Evolutionary conservation across 139 green algal genomes (phyloP), one percentile per base, ranked within the genome.

Genomic region (Chlamydomonas sp.): DNA sequence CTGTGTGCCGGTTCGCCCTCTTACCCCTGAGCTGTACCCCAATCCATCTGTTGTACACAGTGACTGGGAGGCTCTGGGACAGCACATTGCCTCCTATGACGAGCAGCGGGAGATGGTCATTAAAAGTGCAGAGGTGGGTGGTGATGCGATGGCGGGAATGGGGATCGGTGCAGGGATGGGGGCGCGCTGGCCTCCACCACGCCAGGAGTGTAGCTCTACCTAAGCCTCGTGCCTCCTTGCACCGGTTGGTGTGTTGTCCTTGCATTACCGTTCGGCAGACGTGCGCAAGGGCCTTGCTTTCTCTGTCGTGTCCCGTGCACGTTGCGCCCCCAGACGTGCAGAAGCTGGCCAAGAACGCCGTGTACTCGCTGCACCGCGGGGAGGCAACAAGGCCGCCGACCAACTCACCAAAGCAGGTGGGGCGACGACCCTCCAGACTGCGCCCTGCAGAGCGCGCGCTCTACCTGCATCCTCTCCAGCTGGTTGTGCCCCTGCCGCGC

Each of bases 281-380:
- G 31, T 49, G 31, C 31, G 31, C 31, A 49, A 49, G 31, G 31
- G 31, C 31, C 31, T 49, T 49, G 31, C 31, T 49, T 49, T 49
- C 31, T 49, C 31, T 49, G 31, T 49, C 31, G 31, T 49, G 31
- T 49, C 31, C 31, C 14, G 64, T 20, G 16, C 63, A 85, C 15
- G 81, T 69, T 18, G 61, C 59, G 18, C 8, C 72, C 18, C 20
- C 91, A 94, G 94, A 98, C 86, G 88, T 96, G 12, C 94, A 96
- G 83, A 98, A 98, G 90, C 63, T 92, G 64, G 73, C 89, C 20
- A 98, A 97, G 89, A 94, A 98, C 88, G 95, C 95, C 12, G 96
- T 98, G 59, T 98, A 96, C 85, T 93, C 82, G 3, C 86, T 97
- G 60, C 96, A 98, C 64, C 84, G 96, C 2, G 91, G 91, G 12